phyloP scores from a whole-genome alignment of 2,329 filamentous ascomycete species.

The Talaromyces sp. region DNA sequence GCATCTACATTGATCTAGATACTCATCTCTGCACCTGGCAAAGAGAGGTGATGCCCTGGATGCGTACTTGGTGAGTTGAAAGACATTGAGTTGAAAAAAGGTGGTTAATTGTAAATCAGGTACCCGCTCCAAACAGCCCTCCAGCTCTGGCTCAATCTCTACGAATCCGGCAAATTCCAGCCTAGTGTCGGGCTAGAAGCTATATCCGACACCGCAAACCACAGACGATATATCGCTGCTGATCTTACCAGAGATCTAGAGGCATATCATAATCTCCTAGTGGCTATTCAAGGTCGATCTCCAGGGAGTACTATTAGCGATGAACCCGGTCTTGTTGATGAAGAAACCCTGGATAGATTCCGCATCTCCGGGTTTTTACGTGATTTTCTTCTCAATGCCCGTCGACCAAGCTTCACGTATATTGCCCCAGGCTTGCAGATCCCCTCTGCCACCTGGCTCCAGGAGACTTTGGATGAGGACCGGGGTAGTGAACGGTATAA shows the following conservation, averaged over 20 bases:
- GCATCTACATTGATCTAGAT: not conserved
- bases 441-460: not conserved
- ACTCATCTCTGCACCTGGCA: conserved; percentile 3
- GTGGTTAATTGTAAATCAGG: not conserved
- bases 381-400: not conserved
- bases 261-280: not conserved
- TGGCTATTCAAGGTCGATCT: not conserved
- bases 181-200: not conserved
- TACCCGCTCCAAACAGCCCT: not conserved
- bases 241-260: not conserved
- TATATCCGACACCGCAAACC: not conserved
- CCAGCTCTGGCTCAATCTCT: not conserved
- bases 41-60: not conserved
- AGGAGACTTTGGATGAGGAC: not conserved
- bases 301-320: not conserved
- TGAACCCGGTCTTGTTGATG: not conserved
- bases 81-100: not conserved
- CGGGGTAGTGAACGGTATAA: not conserved
- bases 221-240: not conserved
- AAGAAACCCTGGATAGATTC: not conserved
- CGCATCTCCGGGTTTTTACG: not conserved
- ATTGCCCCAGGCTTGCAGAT: not conserved
- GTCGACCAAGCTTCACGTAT: not conserved
- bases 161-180: not conserved
- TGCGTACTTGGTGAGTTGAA: not conserved